These are phyloP conservation scores for Umbelopsis sp. DNA, from an alignment of 371 early-diverging fungal genomes.

Conservation along the genomic window DNA sequence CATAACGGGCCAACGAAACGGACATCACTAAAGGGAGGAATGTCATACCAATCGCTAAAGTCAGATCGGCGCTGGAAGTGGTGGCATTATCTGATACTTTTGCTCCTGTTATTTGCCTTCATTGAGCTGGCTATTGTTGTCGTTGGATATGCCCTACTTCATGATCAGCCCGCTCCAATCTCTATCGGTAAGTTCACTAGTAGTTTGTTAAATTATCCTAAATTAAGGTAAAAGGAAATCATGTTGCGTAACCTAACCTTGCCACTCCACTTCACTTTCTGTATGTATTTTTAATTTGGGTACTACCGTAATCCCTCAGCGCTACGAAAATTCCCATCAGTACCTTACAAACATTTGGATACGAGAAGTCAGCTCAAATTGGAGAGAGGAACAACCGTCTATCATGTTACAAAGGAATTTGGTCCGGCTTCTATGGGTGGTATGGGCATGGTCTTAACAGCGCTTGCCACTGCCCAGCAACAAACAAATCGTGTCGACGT, in stretches of 20 bases:
- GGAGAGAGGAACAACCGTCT: slow-evolving; percentile 53
- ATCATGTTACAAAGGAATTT: slow-evolving; percentile 70
- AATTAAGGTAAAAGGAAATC: slow-evolving; percentile 1
- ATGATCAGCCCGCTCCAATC: slow-evolving; percentile 45
- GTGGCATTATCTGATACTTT: slow-evolving; percentile 51
- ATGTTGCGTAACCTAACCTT: slow-evolving; percentile 12
- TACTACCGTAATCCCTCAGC: slow-evolving; percentile 20
- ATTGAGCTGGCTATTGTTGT: slow-evolving; percentile 40
- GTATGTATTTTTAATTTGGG: neutral
- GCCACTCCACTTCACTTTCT: neutral
- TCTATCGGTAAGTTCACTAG: slow-evolving; percentile 51
- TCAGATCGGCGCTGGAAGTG: slow-evolving; percentile 51
- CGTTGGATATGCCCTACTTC: slow-evolving; percentile 43
- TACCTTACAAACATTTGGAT: slow-evolving; percentile 55
- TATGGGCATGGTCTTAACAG: slow-evolving; percentile 63
- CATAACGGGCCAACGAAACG: slow-evolving; percentile 6
- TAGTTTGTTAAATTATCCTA: neutral
- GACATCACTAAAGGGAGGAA: neutral
- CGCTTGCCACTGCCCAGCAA: slow-evolving; percentile 61
- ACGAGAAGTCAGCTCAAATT: slow-evolving; percentile 33
- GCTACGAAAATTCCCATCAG: slow-evolving; percentile 49
- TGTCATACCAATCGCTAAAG: neutral
- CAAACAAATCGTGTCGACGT: slow-evolving; percentile 49
- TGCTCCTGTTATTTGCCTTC: slow-evolving; percentile 44
- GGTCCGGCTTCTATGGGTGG: slow-evolving; percentile 65